These are phyloP conservation scores for Alternaria triticina DNA, from an alignment of 2,329 filamentous ascomycete genomes.

Conservation along the genomic window DNA sequence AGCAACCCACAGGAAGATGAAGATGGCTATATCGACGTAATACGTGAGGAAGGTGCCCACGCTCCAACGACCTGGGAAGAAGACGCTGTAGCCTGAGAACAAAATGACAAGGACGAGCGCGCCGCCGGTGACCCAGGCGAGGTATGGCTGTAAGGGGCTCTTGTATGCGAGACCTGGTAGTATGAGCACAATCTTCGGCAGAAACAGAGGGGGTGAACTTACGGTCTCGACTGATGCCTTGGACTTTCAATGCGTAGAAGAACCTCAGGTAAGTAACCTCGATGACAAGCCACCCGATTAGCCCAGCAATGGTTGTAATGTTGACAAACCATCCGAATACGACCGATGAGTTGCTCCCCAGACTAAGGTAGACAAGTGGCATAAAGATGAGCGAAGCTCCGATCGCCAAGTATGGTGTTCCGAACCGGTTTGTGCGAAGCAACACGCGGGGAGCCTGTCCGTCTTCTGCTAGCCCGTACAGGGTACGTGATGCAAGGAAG, in stretches of 20 bases:
- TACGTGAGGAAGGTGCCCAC: slow-evolving; percentile 49
- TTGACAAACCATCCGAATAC: slow-evolving; percentile 72
- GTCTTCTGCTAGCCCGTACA: slow-evolving; percentile 22
- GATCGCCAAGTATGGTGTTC: slow-evolving; percentile 72
- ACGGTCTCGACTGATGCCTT: slow-evolving; percentile 52
- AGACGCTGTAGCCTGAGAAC: slow-evolving; percentile 74
- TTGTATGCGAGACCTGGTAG: neutral
- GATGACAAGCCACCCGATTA: slow-evolving; percentile 59
- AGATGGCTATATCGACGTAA: slow-evolving; percentile 54
- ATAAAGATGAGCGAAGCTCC: slow-evolving; percentile 62
- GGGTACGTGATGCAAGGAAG: slow-evolving; percentile 12
- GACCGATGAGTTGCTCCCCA: slow-evolving; percentile 46
- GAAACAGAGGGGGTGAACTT: neutral
- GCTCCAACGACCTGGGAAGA: slow-evolving; percentile 69
- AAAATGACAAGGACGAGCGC: slow-evolving; percentile 67
- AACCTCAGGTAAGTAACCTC: slow-evolving; percentile 64
- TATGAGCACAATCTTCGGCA: neutral
- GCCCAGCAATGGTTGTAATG: slow-evolving; percentile 62
- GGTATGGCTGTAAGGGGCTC: slow-evolving; percentile 6
- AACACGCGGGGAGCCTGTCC: slow-evolving; percentile 24
- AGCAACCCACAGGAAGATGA: slow-evolving; percentile 1
- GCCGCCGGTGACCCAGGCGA: neutral
- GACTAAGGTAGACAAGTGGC: slow-evolving; percentile 64
- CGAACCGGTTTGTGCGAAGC: slow-evolving; percentile 56
- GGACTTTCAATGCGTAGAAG: slow-evolving; percentile 44